phyloP scores from a whole-genome alignment of 202 grass and related monocot genomes.

The Setaria italica region DNA sequence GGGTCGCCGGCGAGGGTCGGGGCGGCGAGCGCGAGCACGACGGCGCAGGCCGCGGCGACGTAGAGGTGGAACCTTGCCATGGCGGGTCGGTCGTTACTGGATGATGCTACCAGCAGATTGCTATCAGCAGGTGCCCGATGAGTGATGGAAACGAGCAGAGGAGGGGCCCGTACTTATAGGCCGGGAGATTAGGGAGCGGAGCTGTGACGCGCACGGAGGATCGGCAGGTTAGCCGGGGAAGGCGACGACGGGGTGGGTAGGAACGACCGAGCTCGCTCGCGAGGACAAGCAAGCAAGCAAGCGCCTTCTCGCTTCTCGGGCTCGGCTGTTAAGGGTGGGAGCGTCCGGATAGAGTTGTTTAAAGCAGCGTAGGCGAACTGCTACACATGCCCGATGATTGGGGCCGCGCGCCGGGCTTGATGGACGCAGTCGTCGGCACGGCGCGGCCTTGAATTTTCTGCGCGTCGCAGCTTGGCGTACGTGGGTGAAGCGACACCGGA shows the following conservation, averaged over 20 bases:
- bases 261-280: not conserved
- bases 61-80: conserved; percentile 44
- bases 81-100: not conserved
- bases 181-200: not conserved
- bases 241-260: not conserved
- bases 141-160: conserved; percentile 9
- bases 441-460: not conserved
- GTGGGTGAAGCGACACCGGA: not conserved
- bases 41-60: conserved; percentile 27
- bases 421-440: not conserved
- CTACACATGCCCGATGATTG: conserved; percentile 6
- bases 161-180: conserved; percentile 34
- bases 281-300: not conserved
- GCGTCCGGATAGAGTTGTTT: conserved; percentile 33
- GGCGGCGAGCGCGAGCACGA: conserved; percentile 35
- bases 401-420: not conserved
- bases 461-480: not conserved
- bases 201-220: not conserved
- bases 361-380: conserved; percentile 20
- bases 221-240: not conserved
- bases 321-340: not conserved
- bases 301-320: not conserved
- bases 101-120: not conserved
- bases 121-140: not conserved
- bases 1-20: conserved; percentile 50